These are phyloP conservation scores for Hericium coralloides DNA, from an alignment of 768 basidiomycete species.

Conservation along the genomic window DNA sequence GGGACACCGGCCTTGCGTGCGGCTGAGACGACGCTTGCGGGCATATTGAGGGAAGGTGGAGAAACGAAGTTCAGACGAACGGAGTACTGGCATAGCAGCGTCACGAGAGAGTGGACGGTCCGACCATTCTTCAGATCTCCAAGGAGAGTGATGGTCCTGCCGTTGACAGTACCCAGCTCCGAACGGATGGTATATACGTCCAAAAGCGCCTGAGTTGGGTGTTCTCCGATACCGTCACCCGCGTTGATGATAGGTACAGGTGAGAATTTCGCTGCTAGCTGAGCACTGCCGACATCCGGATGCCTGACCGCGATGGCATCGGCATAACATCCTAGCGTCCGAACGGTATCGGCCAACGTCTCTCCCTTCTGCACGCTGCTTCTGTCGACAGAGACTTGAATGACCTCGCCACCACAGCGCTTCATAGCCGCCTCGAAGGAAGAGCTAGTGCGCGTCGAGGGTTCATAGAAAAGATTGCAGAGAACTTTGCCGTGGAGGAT, in stretches of 20 bases:
- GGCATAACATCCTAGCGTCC: slow-evolving; percentile 90
- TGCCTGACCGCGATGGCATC: slow-evolving; percentile 94
- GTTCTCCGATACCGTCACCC: slow-evolving; percentile 95
- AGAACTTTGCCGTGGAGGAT: slow-evolving; percentile 87
- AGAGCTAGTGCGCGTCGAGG: slow-evolving; percentile 89
- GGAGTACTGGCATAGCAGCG: slow-evolving; percentile 82
- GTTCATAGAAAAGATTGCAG: slow-evolving; percentile 92
- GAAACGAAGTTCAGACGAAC: slow-evolving; percentile 96
- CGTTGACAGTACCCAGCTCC: slow-evolving; percentile 96
- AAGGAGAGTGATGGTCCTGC: slow-evolving; percentile 83
- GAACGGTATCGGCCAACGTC: slow-evolving; percentile 83
- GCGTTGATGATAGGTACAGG: slow-evolving; percentile 95
- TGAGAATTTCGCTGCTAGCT: slow-evolving; percentile 91
- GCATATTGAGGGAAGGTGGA: slow-evolving; percentile 83
- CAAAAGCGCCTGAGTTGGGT: slow-evolving; percentile 89
- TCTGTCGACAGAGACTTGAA: slow-evolving; percentile 69
- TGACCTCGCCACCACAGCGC: slow-evolving; percentile 91
- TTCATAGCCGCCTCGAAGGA: slow-evolving; percentile 99
- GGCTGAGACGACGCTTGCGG: slow-evolving; percentile 69
- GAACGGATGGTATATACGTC: slow-evolving; percentile 95
- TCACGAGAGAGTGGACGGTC: slow-evolving; percentile 94
- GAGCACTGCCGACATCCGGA: slow-evolving; percentile 89
- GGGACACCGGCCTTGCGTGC: slow-evolving; percentile 78
- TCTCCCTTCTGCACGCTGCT: slow-evolving; percentile 95
- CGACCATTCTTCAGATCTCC: slow-evolving; percentile 98